These are phyloP conservation scores for Leptomonas seymouri DNA, from an alignment of 208 protist genomes.

Conservation along the genomic window DNA sequence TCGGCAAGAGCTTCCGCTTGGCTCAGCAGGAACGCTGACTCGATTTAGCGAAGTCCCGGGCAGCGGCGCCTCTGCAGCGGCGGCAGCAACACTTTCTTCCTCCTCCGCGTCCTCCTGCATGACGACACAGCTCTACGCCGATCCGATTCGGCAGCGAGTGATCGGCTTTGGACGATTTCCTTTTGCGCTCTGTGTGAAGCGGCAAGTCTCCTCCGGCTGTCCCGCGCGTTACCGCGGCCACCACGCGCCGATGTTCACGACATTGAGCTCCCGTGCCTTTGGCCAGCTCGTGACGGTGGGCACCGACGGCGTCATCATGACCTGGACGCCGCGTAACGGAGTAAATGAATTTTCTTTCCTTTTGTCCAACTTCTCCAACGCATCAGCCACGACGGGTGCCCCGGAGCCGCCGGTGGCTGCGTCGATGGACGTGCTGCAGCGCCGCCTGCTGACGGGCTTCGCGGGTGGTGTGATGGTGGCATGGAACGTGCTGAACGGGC, in stretches of 20 bases:
- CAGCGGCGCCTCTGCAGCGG: too few species aligned
- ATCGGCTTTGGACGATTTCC: constrained; percentile 58
- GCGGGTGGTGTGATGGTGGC: constrained; percentile 73
- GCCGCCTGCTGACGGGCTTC: constrained; percentile 81
- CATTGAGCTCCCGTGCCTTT: constrained; percentile 65
- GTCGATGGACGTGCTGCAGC: constrained; percentile 61
- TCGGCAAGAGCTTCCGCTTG: constrained; percentile 58
- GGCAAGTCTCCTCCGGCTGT: constrained; percentile 49
- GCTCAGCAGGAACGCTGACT: constrained; percentile 12
- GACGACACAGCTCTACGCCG: constrained; percentile 32
- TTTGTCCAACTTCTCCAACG: constrained; percentile 81
- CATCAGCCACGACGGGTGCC: constrained; percentile 49
- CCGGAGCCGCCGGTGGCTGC: constrained; percentile 47
- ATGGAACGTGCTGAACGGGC: constrained; percentile 86
- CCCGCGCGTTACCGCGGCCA: constrained; percentile 69
- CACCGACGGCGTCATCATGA: constrained; percentile 72
- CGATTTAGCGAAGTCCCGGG: constrained; percentile 1
- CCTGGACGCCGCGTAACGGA: constrained; percentile 63
- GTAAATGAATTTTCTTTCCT: constrained; percentile 70
- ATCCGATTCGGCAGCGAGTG: constrained; percentile 41
- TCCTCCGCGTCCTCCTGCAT: not conserved
- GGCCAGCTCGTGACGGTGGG: constrained; percentile 78
- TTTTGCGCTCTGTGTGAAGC: constrained; percentile 59
- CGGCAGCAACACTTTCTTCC: not conserved
- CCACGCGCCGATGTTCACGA: constrained; percentile 54